Percentiles rank a stretch among this genome's conserved stretches.
These are phyloP conservation scores for Mortierella polycephala DNA, from an alignment of 371 early-diverging fungal genomes.

Conservation along the genomic window DNA sequence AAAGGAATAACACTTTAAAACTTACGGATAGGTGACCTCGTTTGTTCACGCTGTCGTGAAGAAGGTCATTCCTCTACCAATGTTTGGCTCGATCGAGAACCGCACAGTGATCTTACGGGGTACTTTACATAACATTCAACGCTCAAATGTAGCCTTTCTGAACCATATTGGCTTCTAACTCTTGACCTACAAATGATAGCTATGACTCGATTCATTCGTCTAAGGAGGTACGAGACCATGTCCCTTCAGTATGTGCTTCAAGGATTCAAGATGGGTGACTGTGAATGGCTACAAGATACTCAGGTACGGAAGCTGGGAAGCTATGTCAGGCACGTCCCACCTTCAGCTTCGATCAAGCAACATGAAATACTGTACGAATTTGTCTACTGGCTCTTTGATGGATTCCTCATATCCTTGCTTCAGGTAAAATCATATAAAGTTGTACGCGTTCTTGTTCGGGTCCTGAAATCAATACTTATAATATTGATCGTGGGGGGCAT, in stretches of 20 bases:
- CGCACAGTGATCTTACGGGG: slow-evolving; percentile 57
- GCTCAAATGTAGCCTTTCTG: neutral
- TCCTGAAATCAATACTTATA: neutral
- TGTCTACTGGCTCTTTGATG: slow-evolving; percentile 75
- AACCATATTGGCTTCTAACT: neutral
- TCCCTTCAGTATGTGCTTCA: slow-evolving; percentile 68
- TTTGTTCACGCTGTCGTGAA: slow-evolving; percentile 57
- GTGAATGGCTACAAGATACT: slow-evolving; percentile 57
- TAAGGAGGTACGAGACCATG: slow-evolving; percentile 69
- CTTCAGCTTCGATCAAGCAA: slow-evolving; percentile 59
- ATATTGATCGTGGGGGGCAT: neutral
- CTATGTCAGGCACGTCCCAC: slow-evolving; percentile 40
- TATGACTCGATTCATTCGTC: slow-evolving; percentile 58
- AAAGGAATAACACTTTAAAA: neutral
- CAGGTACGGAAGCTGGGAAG: slow-evolving; percentile 18
- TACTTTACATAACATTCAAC: slow-evolving; percentile 9
- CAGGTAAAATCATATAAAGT: slow-evolving; percentile 42
- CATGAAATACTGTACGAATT: slow-evolving; percentile 63
- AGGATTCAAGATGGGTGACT: slow-evolving; percentile 59
- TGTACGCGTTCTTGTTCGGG: neutral
- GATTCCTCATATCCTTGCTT: slow-evolving; percentile 66
- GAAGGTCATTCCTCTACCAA: slow-evolving; percentile 59
- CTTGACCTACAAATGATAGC: slow-evolving; percentile 39
- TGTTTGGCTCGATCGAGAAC: slow-evolving; percentile 68
- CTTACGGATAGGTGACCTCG: slow-evolving; percentile 50